phyloP scores from a whole-genome alignment of 768 basidiomycete species.

The Scleroderma citrinum region DNA sequence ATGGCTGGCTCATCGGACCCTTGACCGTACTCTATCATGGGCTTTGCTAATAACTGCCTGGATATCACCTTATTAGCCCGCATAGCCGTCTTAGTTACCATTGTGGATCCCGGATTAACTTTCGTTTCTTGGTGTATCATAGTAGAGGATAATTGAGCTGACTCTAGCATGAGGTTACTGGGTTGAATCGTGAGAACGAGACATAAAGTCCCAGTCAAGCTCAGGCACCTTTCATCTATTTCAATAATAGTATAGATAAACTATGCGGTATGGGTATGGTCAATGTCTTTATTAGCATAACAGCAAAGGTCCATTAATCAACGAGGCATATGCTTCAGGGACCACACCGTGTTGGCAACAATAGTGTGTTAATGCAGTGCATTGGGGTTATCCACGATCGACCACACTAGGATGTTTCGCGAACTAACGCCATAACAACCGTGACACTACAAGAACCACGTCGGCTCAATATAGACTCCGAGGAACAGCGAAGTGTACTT shows the following conservation, averaged over 20 bases:
- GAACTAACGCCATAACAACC: constrained; percentile 61
- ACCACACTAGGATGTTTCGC: constrained; percentile 44
- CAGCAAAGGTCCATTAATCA: neutral
- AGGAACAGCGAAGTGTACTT: constrained; percentile 24
- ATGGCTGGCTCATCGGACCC: constrained; percentile 28
- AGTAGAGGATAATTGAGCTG: constrained; percentile 13
- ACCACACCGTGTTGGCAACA: too few species aligned
- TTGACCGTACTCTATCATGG: too few species aligned
- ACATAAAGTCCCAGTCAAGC: too few species aligned
- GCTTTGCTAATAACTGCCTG: neutral
- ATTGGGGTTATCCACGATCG: neutral
- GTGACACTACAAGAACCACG: constrained; percentile 48
- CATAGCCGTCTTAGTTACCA: constrained; percentile 16
- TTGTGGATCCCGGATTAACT: constrained; percentile 20
- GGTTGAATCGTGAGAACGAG: too few species aligned
- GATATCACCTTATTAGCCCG: constrained; percentile 13
- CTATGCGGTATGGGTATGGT: neutral
- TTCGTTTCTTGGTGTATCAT: constrained; percentile 28
- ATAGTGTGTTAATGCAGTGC: too few species aligned
- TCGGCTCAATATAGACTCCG: constrained; percentile 5
- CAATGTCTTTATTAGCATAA: neutral
- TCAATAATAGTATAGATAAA: neutral
- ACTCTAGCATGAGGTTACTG: constrained; percentile 1
- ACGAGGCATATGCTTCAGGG: neutral
- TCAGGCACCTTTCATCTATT: neutral